phyloP scores from a whole-genome alignment of 805 yeast genomes.

The Citeromyces matritensis region DNA sequence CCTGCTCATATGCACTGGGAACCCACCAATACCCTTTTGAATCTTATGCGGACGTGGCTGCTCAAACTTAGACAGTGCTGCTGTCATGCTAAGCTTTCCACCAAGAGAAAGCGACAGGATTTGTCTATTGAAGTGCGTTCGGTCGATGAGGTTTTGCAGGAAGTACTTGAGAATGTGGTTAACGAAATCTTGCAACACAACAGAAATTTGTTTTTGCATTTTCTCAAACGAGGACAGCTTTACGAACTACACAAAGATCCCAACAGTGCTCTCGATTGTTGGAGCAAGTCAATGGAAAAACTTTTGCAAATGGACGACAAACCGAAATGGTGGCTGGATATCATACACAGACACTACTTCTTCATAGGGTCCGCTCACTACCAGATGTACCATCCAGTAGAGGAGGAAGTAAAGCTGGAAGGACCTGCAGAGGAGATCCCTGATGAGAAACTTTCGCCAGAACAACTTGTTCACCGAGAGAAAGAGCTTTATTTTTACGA shows the following conservation, averaged over 20 bases:
- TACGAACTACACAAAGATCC: constrained; percentile 44
- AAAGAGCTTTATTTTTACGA: constrained; percentile 39
- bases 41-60: constrained; percentile 56
- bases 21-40: constrained; percentile 22
- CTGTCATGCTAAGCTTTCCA: constrained; percentile 57
- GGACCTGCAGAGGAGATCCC: constrained; percentile 6
- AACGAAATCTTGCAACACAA: no score
- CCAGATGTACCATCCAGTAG: constrained; percentile 27
- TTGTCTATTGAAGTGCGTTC: no score
- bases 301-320: constrained; percentile 7
- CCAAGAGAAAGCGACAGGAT: no score
- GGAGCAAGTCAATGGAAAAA: constrained; percentile 14
- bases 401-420: constrained; percentile 9
- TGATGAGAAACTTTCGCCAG: constrained; percentile 9
- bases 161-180: constrained; percentile 31
- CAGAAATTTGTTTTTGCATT: no score
- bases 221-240: no score
- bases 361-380: constrained; percentile 63
- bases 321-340: constrained; percentile 35
- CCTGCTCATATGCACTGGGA: constrained; percentile 35
- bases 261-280: constrained; percentile 27
- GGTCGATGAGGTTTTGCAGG: constrained; percentile 42
- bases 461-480: constrained; percentile 17
- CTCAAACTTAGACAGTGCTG: constrained; percentile 61
- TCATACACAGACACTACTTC: constrained; percentile 66